phyloP scores from a whole-genome alignment of 2,329 filamentous ascomycete genomes.

The Penicillium verrucosum region DNA sequence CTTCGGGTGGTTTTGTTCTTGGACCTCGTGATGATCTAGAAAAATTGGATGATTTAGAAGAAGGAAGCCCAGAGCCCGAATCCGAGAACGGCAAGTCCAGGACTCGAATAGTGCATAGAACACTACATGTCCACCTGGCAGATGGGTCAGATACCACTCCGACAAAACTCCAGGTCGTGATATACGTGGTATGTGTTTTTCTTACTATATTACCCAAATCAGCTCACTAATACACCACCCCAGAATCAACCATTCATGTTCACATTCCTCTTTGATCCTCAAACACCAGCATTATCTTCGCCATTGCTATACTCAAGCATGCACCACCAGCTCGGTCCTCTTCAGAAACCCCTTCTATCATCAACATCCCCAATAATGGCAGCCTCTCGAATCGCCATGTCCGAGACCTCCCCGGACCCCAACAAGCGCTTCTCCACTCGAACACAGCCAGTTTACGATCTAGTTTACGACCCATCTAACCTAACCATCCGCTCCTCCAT shows the following conservation, averaged over 20 bases:
- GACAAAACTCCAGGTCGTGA: constrained; percentile 37
- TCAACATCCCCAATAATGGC: constrained; percentile 47
- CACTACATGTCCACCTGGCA: constrained; percentile 34
- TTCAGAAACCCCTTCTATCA: constrained; percentile 45
- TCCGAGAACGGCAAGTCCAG: constrained; percentile 20
- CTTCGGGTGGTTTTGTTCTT: constrained; percentile 17
- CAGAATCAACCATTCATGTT: constrained; percentile 51
- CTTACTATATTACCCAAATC: neutral
- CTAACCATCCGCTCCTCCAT: constrained; percentile 60
- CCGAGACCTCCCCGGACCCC: constrained; percentile 34
- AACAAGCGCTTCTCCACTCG: constrained; percentile 29
- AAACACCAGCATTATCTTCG: constrained; percentile 41
- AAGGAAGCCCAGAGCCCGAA: constrained; percentile 21
- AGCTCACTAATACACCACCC: constrained; percentile 11
- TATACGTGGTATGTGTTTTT: constrained; percentile 40
- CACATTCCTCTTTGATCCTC: constrained; percentile 48
- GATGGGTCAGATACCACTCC: constrained; percentile 12
- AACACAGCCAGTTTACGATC: constrained; percentile 53
- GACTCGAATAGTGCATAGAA: constrained; percentile 36
- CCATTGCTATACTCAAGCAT: constrained; percentile 48
- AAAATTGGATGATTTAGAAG: constrained; percentile 31
- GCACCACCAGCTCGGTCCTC: constrained; percentile 48
- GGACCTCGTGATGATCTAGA: constrained; percentile 39
- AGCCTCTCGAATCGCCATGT: constrained; percentile 35
- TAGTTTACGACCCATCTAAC: constrained; percentile 59